Base-by-base conservation (phyloP, 1,284 basidiomycete species). In the Puccinia coronata region DNA sequence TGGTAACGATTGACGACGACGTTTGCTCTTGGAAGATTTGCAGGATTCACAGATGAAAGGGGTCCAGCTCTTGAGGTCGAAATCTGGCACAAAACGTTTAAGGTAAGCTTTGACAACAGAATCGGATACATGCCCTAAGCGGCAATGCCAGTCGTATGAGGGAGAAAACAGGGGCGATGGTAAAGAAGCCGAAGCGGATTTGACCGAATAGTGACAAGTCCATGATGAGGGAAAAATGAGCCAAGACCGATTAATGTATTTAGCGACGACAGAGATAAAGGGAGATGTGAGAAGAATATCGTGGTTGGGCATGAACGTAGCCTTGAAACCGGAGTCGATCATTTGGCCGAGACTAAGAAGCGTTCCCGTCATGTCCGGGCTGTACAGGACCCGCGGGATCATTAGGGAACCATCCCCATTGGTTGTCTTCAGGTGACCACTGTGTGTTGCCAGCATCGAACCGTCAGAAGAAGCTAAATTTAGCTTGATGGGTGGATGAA, bases 1-100 rank as follows among this genome's bases (percentile, higher is more conserved):
- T 2, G 73, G 57, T 16, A 59, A 20, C 2, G 2, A 3, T n/a
- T 67, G 39, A 1, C 39, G 23, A 12, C 65, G 36, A 11, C 39
- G 39, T 28, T 67, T 23, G 25, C 65, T 67, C 39, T 67, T 67
- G 20, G 65, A 14, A 2, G 47, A 2, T 20, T 67, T 67, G 34
- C 65, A 67, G 4, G 39, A 43, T 25, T 67, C 65, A 47, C 65
- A 67, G 39, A 67, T 25, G 16, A 67, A 43, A n/a, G 65, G 65
- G 2, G 36, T 1, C 65, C 36, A 67, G 1, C 3, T 11, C 25
- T 67, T 67, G 39, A 47, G 5, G 20, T 67, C 23, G 43, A 67
- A 67, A 8, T 16, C 2, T 5, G 65, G 65, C 41, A 67, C 65
- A 43, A 25, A 67, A 1, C 3, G 11, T 25, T 43, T 67, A 3